Percentiles rank a stretch among this genome's conserved stretches.
Evolutionary conservation across 768 basidiomycete genomes (phyloP).

Genomic region (Boletellus ananas): DNA sequence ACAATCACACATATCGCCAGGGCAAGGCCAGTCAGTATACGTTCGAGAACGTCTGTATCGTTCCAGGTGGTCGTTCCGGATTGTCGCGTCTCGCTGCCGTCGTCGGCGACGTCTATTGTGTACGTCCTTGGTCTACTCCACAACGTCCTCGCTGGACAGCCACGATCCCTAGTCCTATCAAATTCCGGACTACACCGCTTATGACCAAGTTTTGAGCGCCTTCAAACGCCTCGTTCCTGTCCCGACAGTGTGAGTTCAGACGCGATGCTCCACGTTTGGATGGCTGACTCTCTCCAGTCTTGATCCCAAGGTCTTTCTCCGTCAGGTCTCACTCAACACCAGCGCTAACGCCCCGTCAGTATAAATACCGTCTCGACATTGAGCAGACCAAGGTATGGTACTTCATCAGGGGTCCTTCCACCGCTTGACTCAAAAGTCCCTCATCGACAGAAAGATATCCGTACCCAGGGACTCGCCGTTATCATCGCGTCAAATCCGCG

Average conservation of each 20-base stretch:
- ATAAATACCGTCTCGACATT: constrained; percentile 74
- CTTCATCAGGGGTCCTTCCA: neutral
- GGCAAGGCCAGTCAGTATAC: constrained; percentile 84
- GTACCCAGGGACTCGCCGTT: constrained; percentile 77
- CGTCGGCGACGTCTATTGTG: constrained; percentile 84
- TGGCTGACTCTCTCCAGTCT: constrained; percentile 32
- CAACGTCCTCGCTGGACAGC: neutral
- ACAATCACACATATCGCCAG: constrained; percentile 83
- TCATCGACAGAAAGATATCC: constrained; percentile 62
- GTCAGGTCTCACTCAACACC: neutral
- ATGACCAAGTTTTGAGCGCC: constrained; percentile 77
- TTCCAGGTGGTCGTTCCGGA: constrained; percentile 89
- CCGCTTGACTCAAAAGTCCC: neutral
- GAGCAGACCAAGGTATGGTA: constrained; percentile 64
- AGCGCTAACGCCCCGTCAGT: constrained; percentile 29
- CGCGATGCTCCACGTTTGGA: neutral
- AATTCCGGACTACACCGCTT: constrained; percentile 89
- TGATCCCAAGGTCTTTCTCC: constrained; percentile 39
- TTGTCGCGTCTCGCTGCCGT: constrained; percentile 90
- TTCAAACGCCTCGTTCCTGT: constrained; percentile 90
- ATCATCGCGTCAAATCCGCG: constrained; percentile 92
- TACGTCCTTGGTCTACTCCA: constrained; percentile 27
- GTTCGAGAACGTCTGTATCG: constrained; percentile 90
- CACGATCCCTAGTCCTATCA: constrained; percentile 63
- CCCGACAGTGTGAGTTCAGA: constrained; percentile 70